These are phyloP conservation scores for Apophysomyces elegans DNA, from an alignment of 371 early-diverging fungal species.

Conservation along the genomic window DNA sequence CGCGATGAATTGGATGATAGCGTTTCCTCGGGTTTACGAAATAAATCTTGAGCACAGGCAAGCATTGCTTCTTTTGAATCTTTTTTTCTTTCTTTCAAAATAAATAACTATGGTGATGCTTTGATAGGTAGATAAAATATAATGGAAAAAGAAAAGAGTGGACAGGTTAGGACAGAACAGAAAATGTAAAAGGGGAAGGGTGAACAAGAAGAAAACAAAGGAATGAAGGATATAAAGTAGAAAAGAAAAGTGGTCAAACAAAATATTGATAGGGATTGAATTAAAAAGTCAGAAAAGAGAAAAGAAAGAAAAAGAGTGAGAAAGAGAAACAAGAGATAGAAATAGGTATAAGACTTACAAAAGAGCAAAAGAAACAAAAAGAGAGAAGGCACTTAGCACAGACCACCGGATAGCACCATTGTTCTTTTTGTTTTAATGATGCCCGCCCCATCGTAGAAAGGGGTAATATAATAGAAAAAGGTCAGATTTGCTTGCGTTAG, in stretches of 20 bases:
- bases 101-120: no score
- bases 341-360: no score
- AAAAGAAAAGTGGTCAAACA: no score
- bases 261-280: no score
- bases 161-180: conserved; percentile 8
- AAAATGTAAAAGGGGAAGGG: conserved; percentile 10
- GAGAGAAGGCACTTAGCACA: conserved; percentile 8
- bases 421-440: conserved; percentile 10
- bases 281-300: no score
- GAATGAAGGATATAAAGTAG: no score
- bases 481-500: conserved; percentile 18
- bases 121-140: conserved; percentile 1
- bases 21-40: conserved; percentile 18
- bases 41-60: conserved; percentile 23
- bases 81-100: no score
- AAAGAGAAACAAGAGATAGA: no score
- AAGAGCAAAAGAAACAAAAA: conserved; percentile 7
- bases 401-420: neutral
- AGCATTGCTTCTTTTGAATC: conserved; percentile 11
- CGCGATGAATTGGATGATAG: conserved; percentile 27
- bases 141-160: conserved; percentile 10
- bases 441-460: conserved; percentile 7
- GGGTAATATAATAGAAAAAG: conserved; percentile 17
- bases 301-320: no score
- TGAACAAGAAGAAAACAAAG: conserved; percentile 7